Percentiles rank a stretch among this genome's conserved stretches.
Evolutionary conservation across 345 rosid genomes (phyloP).

Genomic region (Camelina sativa): DNA sequence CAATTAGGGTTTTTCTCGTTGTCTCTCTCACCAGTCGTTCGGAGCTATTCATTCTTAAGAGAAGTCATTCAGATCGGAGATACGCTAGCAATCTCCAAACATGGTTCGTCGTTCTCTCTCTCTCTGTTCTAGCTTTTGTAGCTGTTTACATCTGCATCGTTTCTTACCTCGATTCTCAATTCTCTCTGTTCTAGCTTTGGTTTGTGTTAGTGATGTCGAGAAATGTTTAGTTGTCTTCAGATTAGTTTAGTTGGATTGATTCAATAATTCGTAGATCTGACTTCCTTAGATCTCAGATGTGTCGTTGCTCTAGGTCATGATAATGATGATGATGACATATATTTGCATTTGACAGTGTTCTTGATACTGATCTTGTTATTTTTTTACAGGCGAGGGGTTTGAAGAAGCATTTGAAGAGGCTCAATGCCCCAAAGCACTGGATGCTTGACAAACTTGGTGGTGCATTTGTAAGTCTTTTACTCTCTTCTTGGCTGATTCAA

Average conservation of each 20-base stretch:
- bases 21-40: constrained; percentile 30
- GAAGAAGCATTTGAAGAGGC: constrained; percentile 91
- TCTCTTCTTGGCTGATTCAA: not conserved
- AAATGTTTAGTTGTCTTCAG: constrained; percentile 1
- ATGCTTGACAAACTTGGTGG: constrained; percentile 56
- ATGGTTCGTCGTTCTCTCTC: constrained; percentile 35
- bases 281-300: constrained; percentile 29
- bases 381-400: constrained; percentile 76
- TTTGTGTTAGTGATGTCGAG: not conserved
- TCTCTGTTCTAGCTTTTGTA: not conserved
- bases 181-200: too few relatives aligned
- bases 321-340: not conserved
- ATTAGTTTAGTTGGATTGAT: not conserved
- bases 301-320: not conserved
- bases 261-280: constrained; percentile 25
- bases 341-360: not conserved
- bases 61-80: constrained; percentile 14
- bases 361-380: not conserved
- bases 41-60: not conserved
- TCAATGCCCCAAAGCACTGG: constrained; percentile 90
- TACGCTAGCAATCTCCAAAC: not conserved
- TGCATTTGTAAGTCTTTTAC: constrained; percentile 40
- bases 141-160: not conserved
- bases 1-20: constrained; percentile 31
- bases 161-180: constrained; percentile 9